Evolutionary conservation across 306 rosid species (phyloP), one percentile per base, ranked within the genome.

Genomic region (Casuarina equisetifolia): DNA sequence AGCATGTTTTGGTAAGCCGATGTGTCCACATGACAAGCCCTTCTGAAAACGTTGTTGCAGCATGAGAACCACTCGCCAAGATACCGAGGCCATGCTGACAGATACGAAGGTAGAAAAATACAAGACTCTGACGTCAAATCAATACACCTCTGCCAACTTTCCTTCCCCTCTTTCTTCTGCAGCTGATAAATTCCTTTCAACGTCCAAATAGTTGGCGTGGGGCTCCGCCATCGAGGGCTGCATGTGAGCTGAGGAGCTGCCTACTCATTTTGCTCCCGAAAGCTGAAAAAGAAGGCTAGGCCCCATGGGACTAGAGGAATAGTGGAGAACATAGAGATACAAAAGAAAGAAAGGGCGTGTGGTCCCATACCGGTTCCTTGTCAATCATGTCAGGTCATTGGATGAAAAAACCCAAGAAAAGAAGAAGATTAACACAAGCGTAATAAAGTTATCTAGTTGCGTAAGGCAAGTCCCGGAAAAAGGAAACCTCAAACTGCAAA

Each of bases 181-280:
- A 46, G 50, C 9, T 46, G 50, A 9, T 4, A 46, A 3, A 10
- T 11, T 50, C 6, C 8, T 44, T 48, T 25, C 32, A 25, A 25
- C 32, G 51, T 48, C 51, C 51, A 48, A 48, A 48, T 9, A 35
- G 81, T 43, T 75, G 69, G 48, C 53, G 49, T 66, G 36, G 69
- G 54, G 44, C 25, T 19, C 70, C 48, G 6, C 62, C 52, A 13
- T 72, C 59, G 83, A 32, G 39, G 81, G 62, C 44, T 74, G 78
- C 88, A 86, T 83, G 92, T 85, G 89, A 85, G 50, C 3, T 17
- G 40, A 15, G 9, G 48, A 52, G 5, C 54, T 48, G 51, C 19
- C 70, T 17, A 38, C 51, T 72, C 19, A 16, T 35, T 50, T 61
- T 20, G 32, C 36, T 9, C 20, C 49, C 8, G 2, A 16, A 57